Conservation (phyloP, 1,284 basidiomycete genomes). For the Apiotrichum gamsii region DNA sequence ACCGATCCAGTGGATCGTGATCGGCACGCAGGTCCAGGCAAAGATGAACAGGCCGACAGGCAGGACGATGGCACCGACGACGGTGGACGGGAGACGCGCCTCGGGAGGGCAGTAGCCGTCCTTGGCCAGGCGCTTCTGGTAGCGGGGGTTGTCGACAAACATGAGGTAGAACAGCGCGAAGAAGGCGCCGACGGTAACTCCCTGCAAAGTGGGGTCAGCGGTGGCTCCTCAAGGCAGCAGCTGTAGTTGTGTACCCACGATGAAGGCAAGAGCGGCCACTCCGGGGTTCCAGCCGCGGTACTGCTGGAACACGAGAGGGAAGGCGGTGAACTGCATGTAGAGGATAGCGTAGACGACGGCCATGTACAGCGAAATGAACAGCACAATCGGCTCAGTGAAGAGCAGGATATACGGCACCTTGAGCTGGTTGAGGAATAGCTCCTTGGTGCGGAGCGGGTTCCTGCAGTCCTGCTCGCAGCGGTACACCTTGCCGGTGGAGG, state of each 20-base stretch:
- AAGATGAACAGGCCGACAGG: constrained; percentile 46
- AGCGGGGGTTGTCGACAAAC: constrained; percentile 27
- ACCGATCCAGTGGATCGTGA: constrained; percentile 56
- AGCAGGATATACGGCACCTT: constrained; percentile 46
- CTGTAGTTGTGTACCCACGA: too few species aligned
- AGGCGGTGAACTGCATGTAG: constrained; percentile 42
- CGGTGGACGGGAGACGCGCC: constrained; percentile 58
- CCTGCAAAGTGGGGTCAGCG: too few species aligned
- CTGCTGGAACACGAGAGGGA: constrained; percentile 42
- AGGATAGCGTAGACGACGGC: constrained; percentile 46
- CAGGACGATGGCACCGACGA: constrained; percentile 55
- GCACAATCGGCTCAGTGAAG: constrained; percentile 48
- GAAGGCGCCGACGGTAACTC: constrained; percentile 56
- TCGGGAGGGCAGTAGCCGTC: constrained; percentile 27
- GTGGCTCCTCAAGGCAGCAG: too few species aligned
- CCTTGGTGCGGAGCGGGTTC: constrained; percentile 29
- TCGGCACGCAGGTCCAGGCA: constrained; percentile 55
- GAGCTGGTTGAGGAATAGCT: constrained; percentile 43
- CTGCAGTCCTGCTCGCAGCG: constrained; percentile 45
- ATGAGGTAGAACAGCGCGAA: constrained; percentile 56
- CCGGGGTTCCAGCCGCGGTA: constrained; percentile 47
- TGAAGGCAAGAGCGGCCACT: constrained; percentile 58
- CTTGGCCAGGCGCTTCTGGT: constrained; percentile 12
- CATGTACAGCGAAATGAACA: constrained; percentile 39
- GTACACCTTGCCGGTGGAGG: constrained; percentile 44